phyloP scores from a whole-genome alignment of 768 basidiomycete species.

The Lyophyllum decastes region DNA sequence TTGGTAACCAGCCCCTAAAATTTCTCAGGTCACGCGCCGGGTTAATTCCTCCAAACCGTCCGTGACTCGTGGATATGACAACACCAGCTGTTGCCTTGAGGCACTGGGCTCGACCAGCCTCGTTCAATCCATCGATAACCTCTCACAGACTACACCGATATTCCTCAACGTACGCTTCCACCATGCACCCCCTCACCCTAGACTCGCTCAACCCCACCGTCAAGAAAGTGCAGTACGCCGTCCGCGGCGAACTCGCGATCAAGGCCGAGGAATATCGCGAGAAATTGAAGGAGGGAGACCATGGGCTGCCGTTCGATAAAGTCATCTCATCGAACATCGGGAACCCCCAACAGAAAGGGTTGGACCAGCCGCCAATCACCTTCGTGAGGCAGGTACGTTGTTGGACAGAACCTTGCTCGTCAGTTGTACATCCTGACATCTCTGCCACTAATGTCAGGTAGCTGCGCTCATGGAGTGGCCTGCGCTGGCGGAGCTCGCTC shows the following conservation, averaged over 20 bases:
- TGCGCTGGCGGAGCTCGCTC: slow-evolving; percentile 73
- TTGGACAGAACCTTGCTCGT: neutral
- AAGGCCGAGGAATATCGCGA: slow-evolving; percentile 85
- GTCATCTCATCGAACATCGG: slow-evolving; percentile 97
- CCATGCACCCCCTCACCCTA: slow-evolving; percentile 62
- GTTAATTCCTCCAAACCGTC: neutral
- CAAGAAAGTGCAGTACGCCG: slow-evolving; percentile 91
- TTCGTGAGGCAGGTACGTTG: slow-evolving; percentile 82
- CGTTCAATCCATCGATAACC: slow-evolving; percentile 12
- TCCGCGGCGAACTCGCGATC: slow-evolving; percentile 95
- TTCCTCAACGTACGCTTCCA: slow-evolving; percentile 17
- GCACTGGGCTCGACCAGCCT: slow-evolving; percentile 6
- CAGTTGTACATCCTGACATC: slow-evolving; percentile 1
- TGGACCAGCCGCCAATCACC: slow-evolving; percentile 92
- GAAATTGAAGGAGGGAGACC: slow-evolving; percentile 56
- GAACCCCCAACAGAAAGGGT: slow-evolving; percentile 94
- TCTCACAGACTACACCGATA: neutral
- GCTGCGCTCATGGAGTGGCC: slow-evolving; percentile 94
- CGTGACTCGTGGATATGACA: slow-evolving; percentile 1
- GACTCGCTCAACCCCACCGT: slow-evolving; percentile 83
- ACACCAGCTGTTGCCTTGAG: slow-evolving; percentile 4
- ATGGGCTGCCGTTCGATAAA: slow-evolving; percentile 79
- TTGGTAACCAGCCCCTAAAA: neutral
- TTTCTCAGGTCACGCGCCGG: slow-evolving; percentile 5
- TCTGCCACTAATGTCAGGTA: slow-evolving; percentile 51